These are phyloP conservation scores for Hevea brasiliensis DNA, from an alignment of 345 rosid genomes.

Conservation along the genomic window DNA sequence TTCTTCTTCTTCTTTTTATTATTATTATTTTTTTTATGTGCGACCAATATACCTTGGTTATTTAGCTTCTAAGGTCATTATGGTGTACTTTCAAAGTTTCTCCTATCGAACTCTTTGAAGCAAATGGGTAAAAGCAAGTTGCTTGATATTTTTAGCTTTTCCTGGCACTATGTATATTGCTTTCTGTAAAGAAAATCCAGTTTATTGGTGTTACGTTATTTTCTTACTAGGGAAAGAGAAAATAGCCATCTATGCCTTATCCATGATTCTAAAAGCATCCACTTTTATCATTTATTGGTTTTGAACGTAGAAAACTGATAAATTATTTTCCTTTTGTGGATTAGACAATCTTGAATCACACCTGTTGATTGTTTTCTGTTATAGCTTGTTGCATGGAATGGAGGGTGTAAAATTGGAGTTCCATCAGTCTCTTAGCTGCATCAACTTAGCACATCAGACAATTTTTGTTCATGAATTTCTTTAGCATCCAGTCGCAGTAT, in stretches of 20 bases:
- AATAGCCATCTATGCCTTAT: not conserved
- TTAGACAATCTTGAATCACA: not conserved
- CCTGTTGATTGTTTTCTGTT: not conserved
- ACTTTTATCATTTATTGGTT: not conserved
- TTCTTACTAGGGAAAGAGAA: not conserved
- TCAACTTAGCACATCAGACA: not conserved
- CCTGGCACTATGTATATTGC: not conserved
- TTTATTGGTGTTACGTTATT: not conserved
- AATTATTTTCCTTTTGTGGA: not conserved
- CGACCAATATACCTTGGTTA: not conserved
- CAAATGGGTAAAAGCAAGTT: not conserved
- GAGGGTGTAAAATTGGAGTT: constrained; percentile 1
- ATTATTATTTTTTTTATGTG: not conserved
- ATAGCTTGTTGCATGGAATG: not conserved
- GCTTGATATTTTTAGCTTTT: not conserved
- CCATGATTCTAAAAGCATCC: not conserved
- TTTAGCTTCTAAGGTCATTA: not conserved
- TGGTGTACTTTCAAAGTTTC: not conserved
- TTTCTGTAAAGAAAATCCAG: not conserved
- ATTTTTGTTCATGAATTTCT: not conserved
- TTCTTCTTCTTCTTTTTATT: not conserved
- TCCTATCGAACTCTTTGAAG: not conserved
- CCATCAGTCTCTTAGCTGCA: not conserved
- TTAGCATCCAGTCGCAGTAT: not conserved
- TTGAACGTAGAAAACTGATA: not conserved